phyloP scores from a whole-genome alignment of 305 asterid genomes.

The Fraxinus baroniana region DNA sequence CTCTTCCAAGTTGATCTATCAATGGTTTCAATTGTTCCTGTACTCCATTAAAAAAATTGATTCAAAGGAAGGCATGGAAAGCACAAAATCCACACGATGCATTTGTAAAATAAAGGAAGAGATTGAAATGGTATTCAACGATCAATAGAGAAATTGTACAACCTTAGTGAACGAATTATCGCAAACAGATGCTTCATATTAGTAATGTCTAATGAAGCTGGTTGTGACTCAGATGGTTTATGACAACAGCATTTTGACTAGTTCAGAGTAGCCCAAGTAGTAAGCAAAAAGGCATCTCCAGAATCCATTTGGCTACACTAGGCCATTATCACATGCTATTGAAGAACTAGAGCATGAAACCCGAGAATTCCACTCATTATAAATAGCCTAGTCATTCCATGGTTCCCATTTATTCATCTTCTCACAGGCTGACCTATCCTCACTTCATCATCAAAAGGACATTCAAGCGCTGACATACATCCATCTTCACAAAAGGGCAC shows the following conservation, averaged over 20 bases:
- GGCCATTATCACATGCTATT: not conserved
- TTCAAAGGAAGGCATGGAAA: not conserved
- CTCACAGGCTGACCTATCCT: not conserved
- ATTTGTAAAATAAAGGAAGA: not conserved
- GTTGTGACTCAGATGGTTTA: not conserved
- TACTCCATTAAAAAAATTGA: slow-evolving; percentile 22
- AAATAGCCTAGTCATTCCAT: not conserved
- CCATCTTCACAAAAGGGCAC: not conserved
- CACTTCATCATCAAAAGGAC: not conserved
- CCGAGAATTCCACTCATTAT: not conserved
- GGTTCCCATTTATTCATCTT: not conserved
- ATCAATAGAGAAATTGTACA: not conserved
- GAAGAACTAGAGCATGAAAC: not conserved
- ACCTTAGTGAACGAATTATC: not conserved
- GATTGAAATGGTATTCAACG: not conserved
- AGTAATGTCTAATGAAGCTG: not conserved
- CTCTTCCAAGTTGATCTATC: slow-evolving; percentile 73
- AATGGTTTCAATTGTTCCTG: slow-evolving; percentile 87
- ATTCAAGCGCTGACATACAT: not conserved
- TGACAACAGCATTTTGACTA: not conserved
- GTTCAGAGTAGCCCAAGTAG: not conserved
- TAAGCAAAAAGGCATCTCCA: not conserved
- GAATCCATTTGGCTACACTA: not conserved
- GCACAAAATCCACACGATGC: not conserved
- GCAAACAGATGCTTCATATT: not conserved